Evolutionary conservation across 805 yeast genomes (phyloP), one percentile per base, ranked within the genome.

Genomic region (Myxozyma geophila): DNA sequence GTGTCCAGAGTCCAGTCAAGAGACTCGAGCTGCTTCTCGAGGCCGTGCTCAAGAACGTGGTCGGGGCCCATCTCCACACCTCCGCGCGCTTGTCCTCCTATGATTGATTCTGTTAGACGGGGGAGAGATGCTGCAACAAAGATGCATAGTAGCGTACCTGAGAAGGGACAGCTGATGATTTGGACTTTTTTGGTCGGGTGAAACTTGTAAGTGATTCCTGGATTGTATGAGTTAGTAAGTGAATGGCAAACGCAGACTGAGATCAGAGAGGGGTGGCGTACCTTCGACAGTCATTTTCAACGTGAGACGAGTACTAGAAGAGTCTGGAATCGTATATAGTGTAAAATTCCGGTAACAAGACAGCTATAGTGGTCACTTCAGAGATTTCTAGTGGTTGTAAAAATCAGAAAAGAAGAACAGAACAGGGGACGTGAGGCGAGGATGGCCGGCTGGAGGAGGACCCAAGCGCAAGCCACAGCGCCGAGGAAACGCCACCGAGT

Each of bases 11-110:
- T 74, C 97, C 97, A 93, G 23, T 93, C 96, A 54, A 93, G 80
- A 1, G 79, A 77, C 66, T 83, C 77, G 59, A 93, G 74, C 71
- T 89, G 88, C 33, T 80, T 68, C 65, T 83, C 79, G 63, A 93
- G 80, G 3, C 97, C 97, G 59, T 85, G 83, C 66, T 87, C 82
- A 53, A 92, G 75, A 68, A 93, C 79, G 75, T 85, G 88, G 64
- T 86, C 83, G n/a, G 99, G 98, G 41, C 98, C 99, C 56, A 85
- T 82, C 73, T 93, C 99, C 46, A 93, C 98, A 67, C 99, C 99
- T 28, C 86, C 83, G 73, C 90, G 90, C 47, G 91, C 92, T 76
- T 93, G 99, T 66, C 99, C 99, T 28, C 98, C 98, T 49, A 40
- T 12, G 15, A 33, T 44, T n/a, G 58, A 39, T 15, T 15, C 41